phyloP scores from a whole-genome alignment of 441 rosid genomes.

The Sinapis alba region DNA sequence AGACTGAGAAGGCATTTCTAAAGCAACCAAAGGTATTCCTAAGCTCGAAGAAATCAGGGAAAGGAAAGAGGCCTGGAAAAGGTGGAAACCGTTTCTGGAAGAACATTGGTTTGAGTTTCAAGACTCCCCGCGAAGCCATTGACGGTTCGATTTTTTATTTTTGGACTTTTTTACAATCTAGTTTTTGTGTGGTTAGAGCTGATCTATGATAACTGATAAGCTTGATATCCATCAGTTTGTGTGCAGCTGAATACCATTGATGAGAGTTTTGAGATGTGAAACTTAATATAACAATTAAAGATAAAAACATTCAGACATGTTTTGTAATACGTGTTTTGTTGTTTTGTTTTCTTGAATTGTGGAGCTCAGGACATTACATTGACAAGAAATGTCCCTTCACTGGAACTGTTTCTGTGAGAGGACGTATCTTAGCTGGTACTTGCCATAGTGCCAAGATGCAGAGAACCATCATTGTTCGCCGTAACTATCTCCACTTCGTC shows the following conservation, averaged over 20 bases:
- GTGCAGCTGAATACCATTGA: not conserved
- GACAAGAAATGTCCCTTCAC: constrained; percentile 89
- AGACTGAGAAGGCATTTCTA: constrained; percentile 46
- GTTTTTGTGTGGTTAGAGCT: not conserved
- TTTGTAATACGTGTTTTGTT: not conserved
- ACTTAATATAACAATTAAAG: not conserved
- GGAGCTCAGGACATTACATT: constrained; percentile 53
- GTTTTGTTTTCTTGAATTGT: not conserved
- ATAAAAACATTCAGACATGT: not conserved
- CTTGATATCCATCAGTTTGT: too few species aligned
- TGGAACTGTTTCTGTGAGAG: constrained; percentile 76
- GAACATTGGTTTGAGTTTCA: constrained; percentile 44
- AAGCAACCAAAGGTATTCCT: constrained; percentile 46
- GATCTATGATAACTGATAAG: not conserved
- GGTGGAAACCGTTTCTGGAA: constrained; percentile 48
- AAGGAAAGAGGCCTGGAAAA: constrained; percentile 44
- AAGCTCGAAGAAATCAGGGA: constrained; percentile 41
- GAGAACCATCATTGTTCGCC: constrained; percentile 76
- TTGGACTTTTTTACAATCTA: not conserved
- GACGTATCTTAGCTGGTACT: constrained; percentile 81
- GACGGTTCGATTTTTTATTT: constrained; percentile 27
- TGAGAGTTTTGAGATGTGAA: not conserved
- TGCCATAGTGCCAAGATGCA: constrained; percentile 91
- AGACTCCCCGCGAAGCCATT: constrained; percentile 44
- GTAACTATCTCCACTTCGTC: constrained; percentile 77